These are phyloP conservation scores for Aspergillus hancockii DNA, from an alignment of 495 filamentous ascomycete species.

Conservation along the genomic window DNA sequence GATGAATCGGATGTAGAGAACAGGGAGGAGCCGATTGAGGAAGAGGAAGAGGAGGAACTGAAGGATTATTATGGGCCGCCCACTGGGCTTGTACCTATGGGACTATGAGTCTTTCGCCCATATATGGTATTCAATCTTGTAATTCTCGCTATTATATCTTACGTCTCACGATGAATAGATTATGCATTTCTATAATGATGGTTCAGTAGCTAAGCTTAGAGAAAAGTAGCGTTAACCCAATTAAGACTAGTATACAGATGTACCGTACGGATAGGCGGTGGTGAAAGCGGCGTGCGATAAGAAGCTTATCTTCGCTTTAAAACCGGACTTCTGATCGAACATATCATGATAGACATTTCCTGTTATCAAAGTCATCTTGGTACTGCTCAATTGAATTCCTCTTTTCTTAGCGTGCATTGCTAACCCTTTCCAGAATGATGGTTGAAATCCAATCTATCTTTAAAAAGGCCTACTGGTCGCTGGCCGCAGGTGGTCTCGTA, in stretches of 20 bases:
- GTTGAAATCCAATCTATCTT: conserved; percentile 48
- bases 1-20: conserved; percentile 43
- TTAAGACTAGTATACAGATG: neutral
- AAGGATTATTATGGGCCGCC: conserved; percentile 46
- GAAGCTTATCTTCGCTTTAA: neutral
- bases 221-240: neutral
- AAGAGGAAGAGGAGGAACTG: conserved; percentile 44
- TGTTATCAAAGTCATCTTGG: neutral
- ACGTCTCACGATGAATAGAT: neutral
- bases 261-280: neutral
- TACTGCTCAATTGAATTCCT: neutral
- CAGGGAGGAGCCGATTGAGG: conserved; percentile 21
- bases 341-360: neutral
- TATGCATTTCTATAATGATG: no score
- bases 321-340: no score
- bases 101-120: conserved; percentile 15
- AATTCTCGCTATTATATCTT: neutral
- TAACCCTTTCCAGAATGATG: conserved; percentile 24
- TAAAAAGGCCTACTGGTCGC: conserved; percentile 58
- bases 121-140: neutral
- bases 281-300: neutral
- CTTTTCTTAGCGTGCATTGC: conserved; percentile 1
- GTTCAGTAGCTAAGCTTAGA: no score
- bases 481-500: conserved; percentile 49
- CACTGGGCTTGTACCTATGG: conserved; percentile 36